Base-by-base conservation (phyloP, 2,329 filamentous ascomycete genomes). In the Moelleriella libera region DNA sequence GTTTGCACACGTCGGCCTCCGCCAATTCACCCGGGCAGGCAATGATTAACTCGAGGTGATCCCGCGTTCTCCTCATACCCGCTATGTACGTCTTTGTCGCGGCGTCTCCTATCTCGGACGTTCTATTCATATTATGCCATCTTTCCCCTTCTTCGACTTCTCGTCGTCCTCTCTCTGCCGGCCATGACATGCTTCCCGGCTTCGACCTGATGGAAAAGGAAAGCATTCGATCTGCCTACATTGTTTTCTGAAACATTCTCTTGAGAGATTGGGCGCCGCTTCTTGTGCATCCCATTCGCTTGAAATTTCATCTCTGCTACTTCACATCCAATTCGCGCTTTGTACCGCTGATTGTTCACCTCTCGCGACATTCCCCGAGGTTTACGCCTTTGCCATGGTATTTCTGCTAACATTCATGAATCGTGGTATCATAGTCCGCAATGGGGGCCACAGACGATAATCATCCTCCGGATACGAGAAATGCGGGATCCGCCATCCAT, bases 11-110 rank as follows among this genome's bases (percentile, higher is more conserved):
- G 10, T 40, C 47, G 31, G 43, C 47, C 49, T 47, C 57, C 55
- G 54, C 55, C 61, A 63, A 63, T 65, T 62, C 60, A 58, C 59
- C 57, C 53, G 52, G 58, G 56, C 60, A 56, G 62, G 63, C 62
- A 58, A 66, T 66, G 63, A 52, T 64, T 60, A 55, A 54, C 58
- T 60, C 58, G 54, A 56, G 62, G 63, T 65, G 60, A 65, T 55
- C 44, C 57, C 55, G 42, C 29, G 45, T 40, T 29, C 43, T 48
- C 44, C 46, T 50, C 48, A 51, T 50, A 39, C 44, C 43, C 52
- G 54, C 53, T 53, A 47, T 50, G 57, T 59, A 56, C 46, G 56
- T 55, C 4, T 21, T 43, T 34, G 39, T 6, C 21, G 6, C 45
- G 31, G 3, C 40, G 12, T 42, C 12, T 14, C 40, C 40, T n/a